Percentiles rank a stretch among this genome's conserved stretches.
Evolutionary conservation across 208 protist species (phyloP).

Genomic region (Acanthamoeba rhysodes): DNA sequence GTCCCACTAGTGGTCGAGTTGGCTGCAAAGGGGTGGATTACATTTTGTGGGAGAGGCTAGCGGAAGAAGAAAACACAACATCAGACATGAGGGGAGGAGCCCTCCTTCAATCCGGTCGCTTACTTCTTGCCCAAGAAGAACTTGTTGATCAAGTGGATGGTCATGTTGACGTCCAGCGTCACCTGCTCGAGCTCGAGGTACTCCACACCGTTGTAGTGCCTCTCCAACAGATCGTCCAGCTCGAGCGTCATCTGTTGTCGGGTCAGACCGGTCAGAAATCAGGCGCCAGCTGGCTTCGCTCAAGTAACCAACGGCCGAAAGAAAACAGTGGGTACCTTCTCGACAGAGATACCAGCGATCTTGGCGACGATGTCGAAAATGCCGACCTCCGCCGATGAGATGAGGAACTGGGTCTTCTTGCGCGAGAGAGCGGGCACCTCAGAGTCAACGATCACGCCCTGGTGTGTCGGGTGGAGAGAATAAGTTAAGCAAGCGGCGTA

Average conservation of each 20-base stretch:
- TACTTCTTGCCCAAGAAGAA: slow-evolving; percentile 84
- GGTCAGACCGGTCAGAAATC: not conserved
- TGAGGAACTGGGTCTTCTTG: slow-evolving; percentile 86
- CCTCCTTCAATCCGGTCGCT: too few relatives aligned
- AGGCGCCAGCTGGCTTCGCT: not conserved
- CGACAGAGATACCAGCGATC: slow-evolving; percentile 79
- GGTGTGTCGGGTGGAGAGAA: slow-evolving; percentile 77
- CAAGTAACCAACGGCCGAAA: not conserved
- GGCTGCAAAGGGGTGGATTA: too few relatives aligned
- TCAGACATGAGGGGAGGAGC: too few relatives aligned
- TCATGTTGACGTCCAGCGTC: slow-evolving; percentile 88
- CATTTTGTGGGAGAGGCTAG: too few relatives aligned
- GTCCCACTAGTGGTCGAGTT: too few relatives aligned
- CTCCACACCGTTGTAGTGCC: slow-evolving; percentile 77
- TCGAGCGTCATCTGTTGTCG: slow-evolving; percentile 81
- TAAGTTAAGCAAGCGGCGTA: not conserved
- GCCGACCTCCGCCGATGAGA: slow-evolving; percentile 84
- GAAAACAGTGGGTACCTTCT: slow-evolving; percentile 16
- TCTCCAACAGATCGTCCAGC: slow-evolving; percentile 87
- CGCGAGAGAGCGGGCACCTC: slow-evolving; percentile 77
- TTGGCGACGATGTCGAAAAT: slow-evolving; percentile 87
- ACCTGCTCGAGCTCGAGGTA: slow-evolving; percentile 84
- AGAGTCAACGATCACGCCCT: slow-evolving; percentile 87
- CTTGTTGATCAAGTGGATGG: slow-evolving; percentile 87
- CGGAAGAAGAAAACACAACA: too few relatives aligned